Percentiles rank a stretch among this genome's conserved stretches.
Conservation (phyloP, 2,329 filamentous ascomycete species). For the Microdochium bolleyi region DNA sequence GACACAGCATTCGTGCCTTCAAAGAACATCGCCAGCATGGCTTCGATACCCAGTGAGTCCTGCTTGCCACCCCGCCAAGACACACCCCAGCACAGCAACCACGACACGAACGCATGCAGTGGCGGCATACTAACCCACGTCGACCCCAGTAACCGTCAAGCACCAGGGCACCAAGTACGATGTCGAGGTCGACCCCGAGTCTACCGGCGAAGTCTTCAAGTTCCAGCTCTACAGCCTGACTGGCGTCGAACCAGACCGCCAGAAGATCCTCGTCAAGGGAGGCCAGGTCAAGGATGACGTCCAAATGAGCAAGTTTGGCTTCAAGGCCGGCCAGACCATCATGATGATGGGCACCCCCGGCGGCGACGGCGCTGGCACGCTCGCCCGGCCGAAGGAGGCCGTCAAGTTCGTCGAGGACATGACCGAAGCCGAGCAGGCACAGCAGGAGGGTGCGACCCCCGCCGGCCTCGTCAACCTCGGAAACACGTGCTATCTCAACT, state of each 20-base stretch:
- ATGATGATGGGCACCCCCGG: slow-evolving; percentile 96
- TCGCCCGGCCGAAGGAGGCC: slow-evolving; percentile 68
- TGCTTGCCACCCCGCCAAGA: neutral
- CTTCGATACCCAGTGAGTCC: slow-evolving; percentile 45
- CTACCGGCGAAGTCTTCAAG: slow-evolving; percentile 89
- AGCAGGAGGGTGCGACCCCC: slow-evolving; percentile 74
- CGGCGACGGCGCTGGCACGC: slow-evolving; percentile 45
- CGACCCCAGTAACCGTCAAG: slow-evolving; percentile 70
- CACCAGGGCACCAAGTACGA: slow-evolving; percentile 94
- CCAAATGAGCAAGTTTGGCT: slow-evolving; percentile 71
- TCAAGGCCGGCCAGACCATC: slow-evolving; percentile 79
- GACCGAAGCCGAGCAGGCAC: slow-evolving; percentile 86
- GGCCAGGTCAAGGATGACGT: slow-evolving; percentile 94
- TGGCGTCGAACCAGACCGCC: slow-evolving; percentile 89
- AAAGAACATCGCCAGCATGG: slow-evolving; percentile 35
- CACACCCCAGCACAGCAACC: neutral
- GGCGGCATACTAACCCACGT: neutral
- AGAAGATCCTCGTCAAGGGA: slow-evolving; percentile 92
- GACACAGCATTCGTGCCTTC: no score
- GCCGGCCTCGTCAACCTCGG: slow-evolving; percentile 86
- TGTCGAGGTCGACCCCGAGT: slow-evolving; percentile 78
- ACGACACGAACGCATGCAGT: neutral
- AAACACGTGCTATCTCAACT: slow-evolving; percentile 98
- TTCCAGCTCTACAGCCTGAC: slow-evolving; percentile 93
- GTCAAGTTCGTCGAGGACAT: slow-evolving; percentile 95